Base-by-base conservation (phyloP, 2,329 filamentous ascomycete genomes). In the Apiospora sp. region DNA sequence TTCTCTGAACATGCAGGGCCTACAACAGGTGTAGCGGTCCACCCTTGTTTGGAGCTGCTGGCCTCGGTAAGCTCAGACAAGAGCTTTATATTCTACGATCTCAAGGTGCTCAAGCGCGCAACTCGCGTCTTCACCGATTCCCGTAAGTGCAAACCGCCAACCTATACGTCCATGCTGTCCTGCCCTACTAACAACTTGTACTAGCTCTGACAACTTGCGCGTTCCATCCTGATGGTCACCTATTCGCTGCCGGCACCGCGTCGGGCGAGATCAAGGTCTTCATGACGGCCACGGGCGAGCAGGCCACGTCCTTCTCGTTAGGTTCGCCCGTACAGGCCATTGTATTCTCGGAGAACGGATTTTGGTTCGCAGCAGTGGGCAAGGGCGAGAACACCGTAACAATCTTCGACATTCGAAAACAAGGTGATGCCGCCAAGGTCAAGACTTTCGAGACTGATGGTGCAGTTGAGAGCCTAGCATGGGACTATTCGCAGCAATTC, bases 401-500 rank as follows among this genome's bases (percentile, higher is more conserved):
- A 13, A 91, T 98, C 71, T 98, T 97, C 87, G 96, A 98, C 82
- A 87, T 99, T 74, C 92, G 96, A 77, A 98, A 97, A 84, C 91
- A 98, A 77, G 93, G 96, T 74, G 95, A 94, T 76, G 92, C 93
- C 24, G 92, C 92, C 6, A 89, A 91, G 78, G 91, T 92, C 80
- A 97, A 97, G 87, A 90, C 93, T n/a, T 87, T 99, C 54, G 94
- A 98, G 75, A 92, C 93, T 67, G 96, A 95, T 72, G 92, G 91
- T 74, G 87, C 90, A n/a, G 90, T 98, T 68, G 89, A 93, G 74
- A 91, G 89, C 54, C 87, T 98, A 75, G 87, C 88, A 68, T 99
- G 95, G 95, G 96, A 99, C 80, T 98, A 97, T 85, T 96, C 94
- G 8, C 96, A 95, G 61, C 96, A 98, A 83, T 99, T 93, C 85